These are phyloP conservation scores for Parmelia sp. DNA, from an alignment of 495 filamentous ascomycete genomes.

Conservation along the genomic window DNA sequence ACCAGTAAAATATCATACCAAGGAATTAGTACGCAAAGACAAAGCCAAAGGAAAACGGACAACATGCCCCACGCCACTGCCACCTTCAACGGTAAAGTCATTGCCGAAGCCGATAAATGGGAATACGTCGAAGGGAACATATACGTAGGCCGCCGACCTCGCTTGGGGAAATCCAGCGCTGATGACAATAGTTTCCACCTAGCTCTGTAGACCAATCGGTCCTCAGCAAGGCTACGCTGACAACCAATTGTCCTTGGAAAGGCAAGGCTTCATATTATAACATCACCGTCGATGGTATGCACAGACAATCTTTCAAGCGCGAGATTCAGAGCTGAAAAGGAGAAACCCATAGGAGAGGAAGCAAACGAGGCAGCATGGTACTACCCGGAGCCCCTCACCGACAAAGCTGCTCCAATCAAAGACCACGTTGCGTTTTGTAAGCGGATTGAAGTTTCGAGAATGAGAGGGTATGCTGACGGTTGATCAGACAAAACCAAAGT, in stretches of 20 bases:
- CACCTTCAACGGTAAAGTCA: conserved; percentile 48
- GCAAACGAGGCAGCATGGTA: conserved; percentile 63
- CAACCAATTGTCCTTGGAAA: conserved; percentile 62
- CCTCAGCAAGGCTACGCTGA: conserved; percentile 44
- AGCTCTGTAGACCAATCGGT: conserved; percentile 44
- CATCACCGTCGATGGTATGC: conserved; percentile 50
- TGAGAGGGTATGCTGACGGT: not conserved
- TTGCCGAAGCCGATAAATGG: conserved; percentile 57
- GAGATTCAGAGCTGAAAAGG: not conserved
- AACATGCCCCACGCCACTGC: conserved; percentile 51
- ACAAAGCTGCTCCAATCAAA: conserved; percentile 52
- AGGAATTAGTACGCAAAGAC: not conserved
- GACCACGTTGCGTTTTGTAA: conserved; percentile 64
- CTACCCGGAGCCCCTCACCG: conserved; percentile 50
- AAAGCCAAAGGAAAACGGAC: not conserved
- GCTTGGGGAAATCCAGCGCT: not conserved
- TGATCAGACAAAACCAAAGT: conserved; percentile 41
- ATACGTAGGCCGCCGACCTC: conserved; percentile 44
- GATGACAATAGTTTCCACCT: conserved; percentile 13
- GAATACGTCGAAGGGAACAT: conserved; percentile 67
- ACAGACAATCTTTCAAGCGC: not conserved
- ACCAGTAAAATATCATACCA: not conserved
- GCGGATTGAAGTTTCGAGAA: not conserved
- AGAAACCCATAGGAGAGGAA: conserved; percentile 35
- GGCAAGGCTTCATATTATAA: conserved; percentile 64